These are phyloP conservation scores for Kockovaella imperatae DNA, from an alignment of 768 basidiomycete genomes.

Conservation along the genomic window DNA sequence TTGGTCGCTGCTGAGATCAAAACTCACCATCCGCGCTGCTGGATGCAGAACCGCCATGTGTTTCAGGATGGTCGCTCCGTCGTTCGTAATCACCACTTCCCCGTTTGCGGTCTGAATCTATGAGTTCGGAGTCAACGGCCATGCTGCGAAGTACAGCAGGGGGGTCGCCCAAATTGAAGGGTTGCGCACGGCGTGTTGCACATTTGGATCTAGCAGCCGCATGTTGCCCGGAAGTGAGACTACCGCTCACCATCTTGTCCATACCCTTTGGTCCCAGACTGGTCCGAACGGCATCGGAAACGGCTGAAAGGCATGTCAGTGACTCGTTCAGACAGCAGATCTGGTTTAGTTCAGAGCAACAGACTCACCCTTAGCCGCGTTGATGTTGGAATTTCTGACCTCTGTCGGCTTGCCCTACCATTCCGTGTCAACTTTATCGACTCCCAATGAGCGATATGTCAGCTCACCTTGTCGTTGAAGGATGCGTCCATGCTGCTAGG, in stretches of 20 bases:
- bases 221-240: neutral
- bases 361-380: slow-evolving; percentile 67
- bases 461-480: slow-evolving; percentile 29
- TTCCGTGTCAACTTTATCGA: slow-evolving; percentile 3
- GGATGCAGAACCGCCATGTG: slow-evolving; percentile 89
- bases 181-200: neutral
- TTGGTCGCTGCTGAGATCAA: neutral
- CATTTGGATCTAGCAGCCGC: neutral
- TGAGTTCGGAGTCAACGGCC: slow-evolving; percentile 1
- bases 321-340: slow-evolving; percentile 1
- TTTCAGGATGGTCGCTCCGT: slow-evolving; percentile 94
- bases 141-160: too few species aligned
- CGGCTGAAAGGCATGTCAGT: slow-evolving; percentile 53
- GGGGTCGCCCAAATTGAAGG: slow-evolving; percentile 3
- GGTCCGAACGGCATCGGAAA: slow-evolving; percentile 93
- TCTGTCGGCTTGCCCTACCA: slow-evolving; percentile 93
- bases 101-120: slow-evolving; percentile 95
- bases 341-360: neutral
- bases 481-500: slow-evolving; percentile 11
- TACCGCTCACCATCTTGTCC: slow-evolving; percentile 86
- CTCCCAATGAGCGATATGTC: neutral
- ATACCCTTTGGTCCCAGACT: slow-evolving; percentile 94
- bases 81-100: slow-evolving; percentile 96
- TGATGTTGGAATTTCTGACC: slow-evolving; percentile 91
- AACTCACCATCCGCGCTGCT: slow-evolving; percentile 87